Conservation (phyloP, 352 stramenopile species). For the Phytophthora brassicae region DNA sequence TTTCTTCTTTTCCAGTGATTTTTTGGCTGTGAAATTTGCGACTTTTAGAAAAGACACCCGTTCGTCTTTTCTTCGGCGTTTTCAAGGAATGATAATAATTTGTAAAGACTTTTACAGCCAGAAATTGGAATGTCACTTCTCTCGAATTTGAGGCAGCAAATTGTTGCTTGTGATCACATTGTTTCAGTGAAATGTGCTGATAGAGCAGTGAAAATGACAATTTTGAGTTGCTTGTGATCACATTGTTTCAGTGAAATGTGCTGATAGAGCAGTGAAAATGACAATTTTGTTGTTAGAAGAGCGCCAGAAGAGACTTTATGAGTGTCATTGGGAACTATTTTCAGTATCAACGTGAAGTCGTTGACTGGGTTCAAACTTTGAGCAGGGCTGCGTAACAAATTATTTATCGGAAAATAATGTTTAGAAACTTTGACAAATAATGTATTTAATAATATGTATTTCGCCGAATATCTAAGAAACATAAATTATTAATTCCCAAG, state of each 20-base stretch:
- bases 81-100: not conserved
- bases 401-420: no score
- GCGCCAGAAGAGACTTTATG: conserved; percentile 25
- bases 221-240: conserved; percentile 36
- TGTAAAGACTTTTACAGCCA: not conserved
- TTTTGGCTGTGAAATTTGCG: conserved; percentile 2
- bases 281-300: conserved; percentile 12
- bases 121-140: conserved; percentile 23
- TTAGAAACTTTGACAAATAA: no score
- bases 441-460: no score
- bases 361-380: no score
- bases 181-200: conserved; percentile 18
- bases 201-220: no score
- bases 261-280: conserved; percentile 6
- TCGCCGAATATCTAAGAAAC: no score
- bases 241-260: conserved; percentile 21
- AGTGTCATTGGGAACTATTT: conserved; percentile 24
- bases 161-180: conserved; percentile 36
- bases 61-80: conserved; percentile 5
- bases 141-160: conserved; percentile 18
- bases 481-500: no score
- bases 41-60: conserved; percentile 17
- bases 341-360: conserved; percentile 2
- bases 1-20: not conserved
- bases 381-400: no score